Conservation (phyloP, 1,139 yeast genomes). For the Debaryomycetaceae sp. region DNA sequence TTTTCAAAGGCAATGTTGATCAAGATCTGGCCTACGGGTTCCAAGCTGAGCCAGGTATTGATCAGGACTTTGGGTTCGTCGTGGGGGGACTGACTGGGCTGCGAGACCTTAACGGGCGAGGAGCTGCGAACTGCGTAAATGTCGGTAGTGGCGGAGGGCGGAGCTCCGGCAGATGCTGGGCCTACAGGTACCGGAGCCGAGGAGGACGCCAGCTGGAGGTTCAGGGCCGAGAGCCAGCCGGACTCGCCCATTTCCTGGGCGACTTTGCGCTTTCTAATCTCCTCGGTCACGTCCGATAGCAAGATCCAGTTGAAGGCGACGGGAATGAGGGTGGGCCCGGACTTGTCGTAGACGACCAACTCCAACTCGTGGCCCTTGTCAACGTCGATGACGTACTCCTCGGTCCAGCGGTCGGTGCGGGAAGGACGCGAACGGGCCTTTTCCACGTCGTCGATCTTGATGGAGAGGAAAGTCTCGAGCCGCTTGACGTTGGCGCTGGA, state of each 20-base stretch:
- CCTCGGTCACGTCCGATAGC: slow-evolving; percentile 85
- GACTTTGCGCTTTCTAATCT: slow-evolving; percentile 80
- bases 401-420: slow-evolving; percentile 76
- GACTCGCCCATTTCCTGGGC: slow-evolving; percentile 60
- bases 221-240: slow-evolving; percentile 85
- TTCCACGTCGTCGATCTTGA: slow-evolving; percentile 82
- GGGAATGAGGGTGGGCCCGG: slow-evolving; percentile 58
- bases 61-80: slow-evolving; percentile 26
- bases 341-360: slow-evolving; percentile 73
- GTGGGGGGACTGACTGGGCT: slow-evolving; percentile 1
- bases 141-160: slow-evolving; percentile 2
- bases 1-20: slow-evolving; percentile 74
- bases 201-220: slow-evolving; percentile 17
- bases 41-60: slow-evolving; percentile 85
- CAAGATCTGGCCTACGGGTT: slow-evolving; percentile 87
- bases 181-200: neutral
- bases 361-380: slow-evolving; percentile 91
- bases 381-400: slow-evolving; percentile 67
- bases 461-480: slow-evolving; percentile 67
- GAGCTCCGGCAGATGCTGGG: neutral
- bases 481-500: slow-evolving; percentile 69
- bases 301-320: slow-evolving; percentile 93
- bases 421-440: slow-evolving; percentile 67
- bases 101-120: neutral
- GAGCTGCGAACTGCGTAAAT: neutral